Evolutionary conservation across 78 protist species (phyloP).

Genomic region (Pigoraptor vietnamica): DNA sequence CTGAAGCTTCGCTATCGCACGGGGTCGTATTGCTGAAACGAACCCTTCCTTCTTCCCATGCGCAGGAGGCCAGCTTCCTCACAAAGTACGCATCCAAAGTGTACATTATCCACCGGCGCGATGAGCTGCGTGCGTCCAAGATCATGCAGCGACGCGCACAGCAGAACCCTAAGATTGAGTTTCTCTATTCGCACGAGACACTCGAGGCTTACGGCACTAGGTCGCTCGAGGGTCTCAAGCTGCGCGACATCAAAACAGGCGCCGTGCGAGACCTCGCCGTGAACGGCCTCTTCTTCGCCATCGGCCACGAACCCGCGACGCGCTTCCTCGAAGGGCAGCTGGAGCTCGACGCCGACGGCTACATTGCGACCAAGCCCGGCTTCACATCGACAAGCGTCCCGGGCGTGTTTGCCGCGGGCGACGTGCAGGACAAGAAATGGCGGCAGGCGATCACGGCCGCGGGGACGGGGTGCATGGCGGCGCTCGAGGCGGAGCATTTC

Average conservation of each 20-base stretch:
- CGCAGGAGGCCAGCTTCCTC: conserved; percentile 77
- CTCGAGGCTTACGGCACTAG: conserved; percentile 56
- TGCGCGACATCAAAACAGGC: conserved; percentile 11
- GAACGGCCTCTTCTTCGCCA: conserved; percentile 76
- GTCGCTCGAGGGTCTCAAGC: not conserved
- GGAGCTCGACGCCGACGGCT: conserved; percentile 66
- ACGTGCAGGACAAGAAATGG: conserved; percentile 71
- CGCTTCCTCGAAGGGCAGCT: conserved; percentile 59
- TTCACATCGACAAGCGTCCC: conserved; percentile 58
- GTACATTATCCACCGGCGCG: conserved; percentile 66
- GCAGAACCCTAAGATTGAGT: conserved; percentile 51
- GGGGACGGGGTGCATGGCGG: conserved; percentile 89
- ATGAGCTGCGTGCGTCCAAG: conserved; percentile 69
- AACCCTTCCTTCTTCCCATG: not conserved
- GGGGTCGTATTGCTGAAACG: too few species aligned
- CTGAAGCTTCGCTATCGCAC: too few species aligned
- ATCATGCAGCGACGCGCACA: conserved; percentile 62
- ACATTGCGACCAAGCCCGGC: conserved; percentile 46
- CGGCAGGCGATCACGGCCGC: conserved; percentile 90
- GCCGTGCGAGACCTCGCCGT: conserved; percentile 6
- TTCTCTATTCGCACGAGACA: conserved; percentile 50
- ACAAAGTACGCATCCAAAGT: conserved; percentile 60
- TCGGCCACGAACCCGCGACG: conserved; percentile 85
- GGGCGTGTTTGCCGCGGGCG: conserved; percentile 89
- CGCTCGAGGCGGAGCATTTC: conserved; percentile 73